Conservation (phyloP, 2,329 filamentous ascomycete species). For the Colletotrichum aenigma region DNA sequence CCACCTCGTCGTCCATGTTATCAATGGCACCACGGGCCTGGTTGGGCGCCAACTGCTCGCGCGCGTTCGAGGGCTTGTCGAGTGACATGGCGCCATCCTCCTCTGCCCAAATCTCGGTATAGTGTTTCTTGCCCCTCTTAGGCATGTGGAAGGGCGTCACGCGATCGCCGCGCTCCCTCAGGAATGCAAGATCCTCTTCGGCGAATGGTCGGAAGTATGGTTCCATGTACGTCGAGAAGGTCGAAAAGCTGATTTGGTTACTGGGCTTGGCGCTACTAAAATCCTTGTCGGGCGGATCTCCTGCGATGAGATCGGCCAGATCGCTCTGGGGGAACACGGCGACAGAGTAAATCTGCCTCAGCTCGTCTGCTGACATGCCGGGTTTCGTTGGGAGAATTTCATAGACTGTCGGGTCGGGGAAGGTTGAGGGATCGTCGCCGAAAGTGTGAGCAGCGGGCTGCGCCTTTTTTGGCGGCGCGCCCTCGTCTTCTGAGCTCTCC, state of each 20-base stretch:
- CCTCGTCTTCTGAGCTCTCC: conserved; percentile 62
- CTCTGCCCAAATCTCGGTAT: conserved; percentile 90
- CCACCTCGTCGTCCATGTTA: conserved; percentile 82
- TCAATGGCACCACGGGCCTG: conserved; percentile 86
- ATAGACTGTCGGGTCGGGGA: conserved; percentile 90
- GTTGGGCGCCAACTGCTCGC: conserved; percentile 76
- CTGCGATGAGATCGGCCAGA: conserved; percentile 83
- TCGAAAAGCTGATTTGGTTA: conserved; percentile 92
- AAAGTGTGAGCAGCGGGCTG: conserved; percentile 85
- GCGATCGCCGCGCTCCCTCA: conserved; percentile 89
- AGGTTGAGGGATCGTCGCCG: conserved; percentile 90
- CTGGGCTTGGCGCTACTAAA: conserved; percentile 93
- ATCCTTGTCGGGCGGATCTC: conserved; percentile 89
- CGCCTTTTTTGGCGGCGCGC: conserved; percentile 65
- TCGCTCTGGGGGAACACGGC: conserved; percentile 81
- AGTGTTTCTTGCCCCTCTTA: conserved; percentile 81
- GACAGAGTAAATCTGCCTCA: conserved; percentile 87
- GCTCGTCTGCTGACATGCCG: conserved; percentile 83
- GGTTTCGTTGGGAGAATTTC: conserved; percentile 80
- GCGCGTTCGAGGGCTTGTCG: conserved; percentile 65
- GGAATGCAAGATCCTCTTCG: conserved; percentile 92
- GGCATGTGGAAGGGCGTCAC: conserved; percentile 85
- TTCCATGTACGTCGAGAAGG: conserved; percentile 91
- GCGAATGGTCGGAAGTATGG: conserved; percentile 88
- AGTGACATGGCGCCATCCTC: conserved; percentile 84